Evolutionary conservation across 2,329 filamentous ascomycete species (phyloP).

Genomic region (Leptoxyphium fumago): DNA sequence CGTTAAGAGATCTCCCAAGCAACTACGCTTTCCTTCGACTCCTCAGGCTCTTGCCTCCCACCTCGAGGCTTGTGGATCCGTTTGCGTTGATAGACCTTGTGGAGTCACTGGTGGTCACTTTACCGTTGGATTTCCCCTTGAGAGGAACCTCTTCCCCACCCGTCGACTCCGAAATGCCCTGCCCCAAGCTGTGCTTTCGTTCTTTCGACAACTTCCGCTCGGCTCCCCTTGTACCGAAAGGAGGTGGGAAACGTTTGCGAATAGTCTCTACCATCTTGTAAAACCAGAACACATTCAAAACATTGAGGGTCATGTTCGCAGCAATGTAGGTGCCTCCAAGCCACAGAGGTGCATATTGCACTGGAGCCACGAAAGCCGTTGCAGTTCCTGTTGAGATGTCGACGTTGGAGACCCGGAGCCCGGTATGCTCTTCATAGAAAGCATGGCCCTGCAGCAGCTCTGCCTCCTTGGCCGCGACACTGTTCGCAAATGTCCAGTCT

Average conservation of each 20-base stretch:
- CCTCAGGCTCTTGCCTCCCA: conserved; percentile 8
- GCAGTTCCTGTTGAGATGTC: neutral
- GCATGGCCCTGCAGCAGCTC: neutral
- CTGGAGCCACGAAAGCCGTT: conserved; percentile 13
- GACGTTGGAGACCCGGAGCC: neutral
- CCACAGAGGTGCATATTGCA: conserved; percentile 47
- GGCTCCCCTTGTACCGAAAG: conserved; percentile 28
- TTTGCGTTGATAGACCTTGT: conserved; percentile 6
- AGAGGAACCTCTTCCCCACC: neutral
- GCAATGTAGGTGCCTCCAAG: conserved; percentile 51
- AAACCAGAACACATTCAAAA: conserved; percentile 75
- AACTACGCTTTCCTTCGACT: conserved; percentile 10
- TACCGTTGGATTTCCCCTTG: neutral
- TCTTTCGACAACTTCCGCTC: conserved; percentile 12
- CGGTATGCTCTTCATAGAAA: neutral
- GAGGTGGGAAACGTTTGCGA: conserved; percentile 57
- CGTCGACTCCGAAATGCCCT: conserved; percentile 2
- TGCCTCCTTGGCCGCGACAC: neutral
- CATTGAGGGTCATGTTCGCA: conserved; percentile 58
- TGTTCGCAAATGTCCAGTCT: neutral
- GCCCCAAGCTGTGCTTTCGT: conserved; percentile 11
- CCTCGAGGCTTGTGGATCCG: conserved; percentile 8
- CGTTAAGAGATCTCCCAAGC: neutral
- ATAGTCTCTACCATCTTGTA: conserved; percentile 73
- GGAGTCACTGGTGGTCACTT: neutral